Percentiles rank a stretch among this genome's conserved stretches.
These are phyloP conservation scores for Stromatinia cepivora DNA, from an alignment of 2,329 filamentous ascomycete genomes.

Conservation along the genomic window DNA sequence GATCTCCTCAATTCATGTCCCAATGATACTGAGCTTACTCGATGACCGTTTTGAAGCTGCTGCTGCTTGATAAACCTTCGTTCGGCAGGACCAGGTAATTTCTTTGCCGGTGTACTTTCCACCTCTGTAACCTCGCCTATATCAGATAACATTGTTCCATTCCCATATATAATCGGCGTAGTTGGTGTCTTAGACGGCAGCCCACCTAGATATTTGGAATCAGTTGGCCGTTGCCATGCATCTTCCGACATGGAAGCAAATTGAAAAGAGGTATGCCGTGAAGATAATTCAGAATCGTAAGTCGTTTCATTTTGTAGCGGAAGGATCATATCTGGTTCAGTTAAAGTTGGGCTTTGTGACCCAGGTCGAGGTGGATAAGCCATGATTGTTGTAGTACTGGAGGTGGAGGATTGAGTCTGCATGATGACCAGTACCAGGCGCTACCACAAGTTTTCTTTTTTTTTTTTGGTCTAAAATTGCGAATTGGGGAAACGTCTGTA, in stretches of 20 bases:
- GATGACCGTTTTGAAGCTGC: slow-evolving; percentile 29
- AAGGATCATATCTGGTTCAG: slow-evolving; percentile 92
- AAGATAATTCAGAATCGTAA: slow-evolving; percentile 55
- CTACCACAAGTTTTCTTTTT: not conserved
- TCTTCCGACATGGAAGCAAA: slow-evolving; percentile 39
- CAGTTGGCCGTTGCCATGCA: slow-evolving; percentile 38
- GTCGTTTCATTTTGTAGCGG: slow-evolving; percentile 62
- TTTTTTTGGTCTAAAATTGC: not conserved
- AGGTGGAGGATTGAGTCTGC: slow-evolving; percentile 35
- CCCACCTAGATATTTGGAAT: slow-evolving; percentile 38
- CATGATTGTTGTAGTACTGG: slow-evolving; percentile 35
- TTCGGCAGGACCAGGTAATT: slow-evolving; percentile 38
- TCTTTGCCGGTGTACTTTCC: slow-evolving; percentile 49
- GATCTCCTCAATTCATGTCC: slow-evolving; percentile 49
- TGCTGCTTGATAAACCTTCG: slow-evolving; percentile 37
- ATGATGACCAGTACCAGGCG: slow-evolving; percentile 31
- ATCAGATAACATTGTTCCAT: slow-evolving; percentile 68
- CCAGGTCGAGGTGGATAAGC: slow-evolving; percentile 56
- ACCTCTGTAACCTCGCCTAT: slow-evolving; percentile 59
- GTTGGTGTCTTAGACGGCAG: slow-evolving; percentile 50
- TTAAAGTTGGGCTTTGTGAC: slow-evolving; percentile 86
- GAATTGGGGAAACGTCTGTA: not conserved
- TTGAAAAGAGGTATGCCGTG: slow-evolving; percentile 43
- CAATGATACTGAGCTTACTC: slow-evolving; percentile 50
- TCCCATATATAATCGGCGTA: slow-evolving; percentile 68